Evolutionary conservation across 148 eudicot species (phyloP), one percentile per base, ranked within the genome.

Genomic region (Chenopodium suecicum): DNA sequence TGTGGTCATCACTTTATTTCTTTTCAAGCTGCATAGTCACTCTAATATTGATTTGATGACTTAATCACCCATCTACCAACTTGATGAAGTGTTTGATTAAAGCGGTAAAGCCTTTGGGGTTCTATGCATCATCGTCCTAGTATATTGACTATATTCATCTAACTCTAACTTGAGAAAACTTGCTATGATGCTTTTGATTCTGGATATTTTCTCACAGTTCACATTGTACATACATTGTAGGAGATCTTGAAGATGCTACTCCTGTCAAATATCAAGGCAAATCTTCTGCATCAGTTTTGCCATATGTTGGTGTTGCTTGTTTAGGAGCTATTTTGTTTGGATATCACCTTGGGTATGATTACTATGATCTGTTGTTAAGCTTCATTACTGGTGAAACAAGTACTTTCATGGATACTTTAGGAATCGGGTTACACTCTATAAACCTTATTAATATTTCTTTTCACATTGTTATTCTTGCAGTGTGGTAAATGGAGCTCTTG

Each of bases 301-400:
- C 97, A 13, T 96, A 92, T 89, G 99, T 96, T 78, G 99, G 93
- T 78, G 95, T 96, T 83, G 99, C 99, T 83, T 94, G 98, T 88
- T 80, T 96, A 89, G 99, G 98, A 84, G 98, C 99, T 66, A 90
- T 96, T 84, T 88, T 96, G 82, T 96, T 96, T 89, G 99, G 99
- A 73, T 96, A 96, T 91, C 99, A 96, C 89, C 91, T 96, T 68
- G 99, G 99, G 99, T 96, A 92, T 70, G 90, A 41, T 41, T 1
- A 41, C 2, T 64, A 17, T 66, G 37, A 14, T 73, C 65, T 73
- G 13, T 73, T 73, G 64, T 34, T 16, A 20, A 29, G 9, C 60
- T 29, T 41, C 46, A 41, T 46, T 27, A 46, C 3, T 31, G 48
- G 32, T 78, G 27, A 50, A 22, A 16, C 34, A 52, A 67, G 73